Evolutionary conservation across 1,284 basidiomycete species (phyloP), one percentile per base, ranked within the genome.

Genomic region (Meira nashicola): DNA sequence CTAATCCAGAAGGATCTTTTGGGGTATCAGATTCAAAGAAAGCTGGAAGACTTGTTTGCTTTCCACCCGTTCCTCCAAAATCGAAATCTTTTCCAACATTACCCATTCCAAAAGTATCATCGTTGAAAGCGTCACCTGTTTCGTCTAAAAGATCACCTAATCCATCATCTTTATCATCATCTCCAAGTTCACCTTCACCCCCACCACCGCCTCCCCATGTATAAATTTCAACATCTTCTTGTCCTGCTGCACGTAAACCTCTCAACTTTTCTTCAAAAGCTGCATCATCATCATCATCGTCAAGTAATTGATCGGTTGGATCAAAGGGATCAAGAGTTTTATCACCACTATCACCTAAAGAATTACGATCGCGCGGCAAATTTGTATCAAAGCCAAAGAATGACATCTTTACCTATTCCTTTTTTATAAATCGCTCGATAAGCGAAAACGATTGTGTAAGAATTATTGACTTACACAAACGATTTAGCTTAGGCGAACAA

Each of bases 171-270:
- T 96, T 83, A 59, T 86, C 85, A 79, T 90, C 88, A 48, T 88
- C 92, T 10, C 93, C 85, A n/a, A 88, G 89, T 80, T 92, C 90
- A 76, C 91, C 91, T 68, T 86, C 87, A 51, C 91, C 90, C 23
- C 23, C 44, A 12, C 46, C 46, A 19, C 46, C 23, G 70, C 89
- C 88, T 19, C 89, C 90, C 89, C 89, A 92, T 47, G 87, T 90
- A 80, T 89, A 90, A 54, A 89, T 81, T 51, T 95, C 83, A 80
- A 92, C 86, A 71, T 89, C 90, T 64, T 85, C 83, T 67, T 85
- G 79, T 8, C 79, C 83, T 33, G 83, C 82, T 51, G 81, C 79
- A 19, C 79, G 81, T 47, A 83, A 81, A 54, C 83, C 82, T 79
- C 82, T 58, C 80, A 76, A 68, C 60, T 76, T 76, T 21, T 65